Base-by-base conservation (phyloP, 2,329 filamentous ascomycete genomes). In the Curvularia lunata region DNA sequence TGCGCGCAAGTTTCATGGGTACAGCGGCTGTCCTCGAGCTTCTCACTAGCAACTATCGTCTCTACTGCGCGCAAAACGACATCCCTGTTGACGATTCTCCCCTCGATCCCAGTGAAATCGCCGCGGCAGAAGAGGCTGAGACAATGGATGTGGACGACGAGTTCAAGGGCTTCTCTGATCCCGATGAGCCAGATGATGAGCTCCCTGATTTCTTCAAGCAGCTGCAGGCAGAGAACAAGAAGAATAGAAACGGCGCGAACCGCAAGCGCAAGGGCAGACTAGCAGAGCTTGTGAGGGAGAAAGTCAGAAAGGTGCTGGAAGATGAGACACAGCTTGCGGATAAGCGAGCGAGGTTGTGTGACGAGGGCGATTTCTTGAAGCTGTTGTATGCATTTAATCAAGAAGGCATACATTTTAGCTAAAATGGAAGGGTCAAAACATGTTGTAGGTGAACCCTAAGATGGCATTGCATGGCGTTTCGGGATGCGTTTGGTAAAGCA, bases 341-440 rank as follows among this genome's bases (percentile, higher is more conserved):
- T 59, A 91, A 90, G 80, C 84, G 94, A 64, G 86, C 93, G 10
- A 85, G 91, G 60, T 88, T 95, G 81, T 96, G 92, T 71, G 92
- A 97, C 71, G 92, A 98, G 79, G 93, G 90, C 51, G 93, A 97
- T 70, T 98, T 97, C 73, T 79, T 99, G 74, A 88, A 88, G 67
- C 77, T 97, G 64, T 78, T 97, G 62, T 87, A 84, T 76, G 89
- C 90, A 1, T 97, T 97, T 77, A 97, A 97, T 75, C 86, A 91
- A 65, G 91, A 96, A 75, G 92, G 92, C 27, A 94, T 98, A 58
- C 94, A 97, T 80, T 98, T 98, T 76, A 90, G 86, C 61, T 92
- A 68, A 56, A n/a, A 23, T 6, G 19, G 12, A 21, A 16, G 4
- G 1, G 9, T 9, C 1, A 23, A 16, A 4, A 37, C 1, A 7